Evolutionary conservation across 257 asterid genomes (phyloP).

Genomic region (Penstemon eatonii): DNA sequence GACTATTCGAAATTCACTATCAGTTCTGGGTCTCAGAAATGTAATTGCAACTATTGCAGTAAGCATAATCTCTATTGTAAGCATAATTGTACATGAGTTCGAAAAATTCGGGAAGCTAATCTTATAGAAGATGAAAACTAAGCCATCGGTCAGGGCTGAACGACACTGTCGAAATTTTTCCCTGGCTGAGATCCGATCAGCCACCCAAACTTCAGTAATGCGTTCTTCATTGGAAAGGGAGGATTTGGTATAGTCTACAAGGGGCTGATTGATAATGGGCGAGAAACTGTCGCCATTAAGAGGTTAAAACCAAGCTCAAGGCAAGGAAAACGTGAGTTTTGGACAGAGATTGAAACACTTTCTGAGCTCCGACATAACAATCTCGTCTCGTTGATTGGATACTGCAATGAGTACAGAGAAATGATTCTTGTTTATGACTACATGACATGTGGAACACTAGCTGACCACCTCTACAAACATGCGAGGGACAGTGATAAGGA

Average conservation of each 20-base stretch:
- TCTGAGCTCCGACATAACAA: slow-evolving; percentile 45
- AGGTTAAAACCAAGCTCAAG: slow-evolving; percentile 37
- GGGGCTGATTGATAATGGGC: slow-evolving; percentile 42
- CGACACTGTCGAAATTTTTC: slow-evolving; percentile 42
- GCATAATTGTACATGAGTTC: slow-evolving; percentile 29
- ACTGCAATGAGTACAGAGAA: slow-evolving; percentile 48
- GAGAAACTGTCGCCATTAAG: slow-evolving; percentile 44
- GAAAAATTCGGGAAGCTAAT: slow-evolving; percentile 29
- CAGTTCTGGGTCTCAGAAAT: slow-evolving; percentile 29
- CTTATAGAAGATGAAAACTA: slow-evolving; percentile 19
- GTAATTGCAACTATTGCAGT: slow-evolving; percentile 31
- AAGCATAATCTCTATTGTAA: slow-evolving; percentile 25
- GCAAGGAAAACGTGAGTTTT: slow-evolving; percentile 50
- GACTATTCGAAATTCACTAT: background rate
- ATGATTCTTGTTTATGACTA: slow-evolving; percentile 50
- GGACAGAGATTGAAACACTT: slow-evolving; percentile 50
- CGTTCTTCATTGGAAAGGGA: slow-evolving; percentile 45
- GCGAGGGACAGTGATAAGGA: background rate
- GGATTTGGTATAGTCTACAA: slow-evolving; percentile 60
- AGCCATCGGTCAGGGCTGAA: slow-evolving; percentile 31
- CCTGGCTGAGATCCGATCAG: slow-evolving; percentile 37
- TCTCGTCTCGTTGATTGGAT: slow-evolving; percentile 55
- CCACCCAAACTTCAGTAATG: slow-evolving; percentile 46
- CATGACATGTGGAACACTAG: slow-evolving; percentile 45
- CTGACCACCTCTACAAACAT: slow-evolving; percentile 44